A percentile compares a stretch with the other conserved stretches of the same genome.
phyloP scores from a whole-genome alignment of 345 rosid genomes.

The Clarkia xantiana region DNA sequence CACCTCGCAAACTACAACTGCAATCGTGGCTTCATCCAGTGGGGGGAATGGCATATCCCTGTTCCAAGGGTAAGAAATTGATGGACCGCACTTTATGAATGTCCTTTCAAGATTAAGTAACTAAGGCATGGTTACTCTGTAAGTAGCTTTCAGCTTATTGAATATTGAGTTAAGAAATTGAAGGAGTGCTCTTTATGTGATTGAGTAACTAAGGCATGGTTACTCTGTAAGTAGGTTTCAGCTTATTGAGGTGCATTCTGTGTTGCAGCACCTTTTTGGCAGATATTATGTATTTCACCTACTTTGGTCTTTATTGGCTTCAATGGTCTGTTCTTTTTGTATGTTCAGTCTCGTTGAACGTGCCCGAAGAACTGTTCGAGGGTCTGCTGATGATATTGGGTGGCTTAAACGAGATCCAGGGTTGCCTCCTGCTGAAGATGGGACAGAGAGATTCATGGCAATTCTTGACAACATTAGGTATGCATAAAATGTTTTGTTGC shows the following conservation, averaged over 20 bases:
- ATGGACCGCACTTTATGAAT: neutral
- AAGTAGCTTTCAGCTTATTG: too few species aligned
- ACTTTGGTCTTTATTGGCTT: too few species aligned
- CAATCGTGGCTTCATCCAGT: slow-evolving; percentile 32
- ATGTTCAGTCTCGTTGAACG: slow-evolving; percentile 67
- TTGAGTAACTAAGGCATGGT: too few species aligned
- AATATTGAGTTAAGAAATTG: too few species aligned
- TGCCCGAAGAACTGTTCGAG: slow-evolving; percentile 82
- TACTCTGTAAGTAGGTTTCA: too few species aligned
- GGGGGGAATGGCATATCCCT: slow-evolving; percentile 44
- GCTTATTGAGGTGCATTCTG: too few species aligned
- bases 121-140: too few species aligned
- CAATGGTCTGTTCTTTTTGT: too few species aligned
- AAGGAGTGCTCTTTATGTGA: too few species aligned
- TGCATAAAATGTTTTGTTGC: slow-evolving; percentile 6
- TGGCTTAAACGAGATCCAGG: slow-evolving; percentile 61
- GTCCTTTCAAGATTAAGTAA: neutral
- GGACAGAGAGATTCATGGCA: slow-evolving; percentile 58
- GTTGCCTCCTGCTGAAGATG: slow-evolving; percentile 86
- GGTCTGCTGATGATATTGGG: slow-evolving; percentile 94
- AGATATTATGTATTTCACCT: too few species aligned
- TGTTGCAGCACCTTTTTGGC: too few species aligned
- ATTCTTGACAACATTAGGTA: slow-evolving; percentile 82
- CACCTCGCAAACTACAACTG: slow-evolving; percentile 23
- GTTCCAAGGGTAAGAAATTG: slow-evolving; percentile 56